Evolutionary conservation across 331 rosid species (phyloP), one percentile per base, ranked within the genome.

Genomic region (Rhamnella rubrinervis): DNA sequence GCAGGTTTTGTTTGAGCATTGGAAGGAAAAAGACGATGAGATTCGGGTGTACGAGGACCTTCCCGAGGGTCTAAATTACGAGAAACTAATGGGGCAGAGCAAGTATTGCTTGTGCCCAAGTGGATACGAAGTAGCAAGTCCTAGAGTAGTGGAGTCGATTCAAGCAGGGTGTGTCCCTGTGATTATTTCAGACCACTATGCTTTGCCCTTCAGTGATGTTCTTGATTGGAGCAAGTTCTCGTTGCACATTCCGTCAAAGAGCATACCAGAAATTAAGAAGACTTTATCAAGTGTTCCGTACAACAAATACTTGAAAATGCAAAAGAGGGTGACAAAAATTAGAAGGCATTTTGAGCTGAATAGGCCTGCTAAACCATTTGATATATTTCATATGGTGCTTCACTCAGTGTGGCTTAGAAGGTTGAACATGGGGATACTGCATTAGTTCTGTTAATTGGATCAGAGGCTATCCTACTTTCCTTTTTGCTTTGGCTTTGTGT

Each of bases 121-220:
- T 75, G 97, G 98, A 0, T 90, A 72, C 31, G 98, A 93, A 65
- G 98, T 93, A 13, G 98, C 97, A 0, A 93, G 98, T 72, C 92
- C 98, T 2, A 86, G 98, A 60, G 14, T 93, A 7, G 96, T 85
- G 20, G 91, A 88, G 55, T 80, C 98, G 1, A 88, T 90, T 25
- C 75, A 77, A 5, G 57, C 83, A 7, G 90, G 88, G 0, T 93
- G 97, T 63, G 92, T 93, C 0, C 98, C 98, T 0, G 96, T 90
- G 20, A 82, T 93, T 23, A 78, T 93, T 20, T 88, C 95, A 0
- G 95, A 93, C 50, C 6, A 68, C n/a, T 93, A 88, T 51, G 68
- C 78, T 0, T 41, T 93, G 15, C 97, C 97, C 0, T 93, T 90
- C 38, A 77, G 84, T 61, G 95, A 93, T 55, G 97, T 93, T 68